phyloP scores from a whole-genome alignment of 83 land plant genomes.

The Larix sibirica region DNA sequence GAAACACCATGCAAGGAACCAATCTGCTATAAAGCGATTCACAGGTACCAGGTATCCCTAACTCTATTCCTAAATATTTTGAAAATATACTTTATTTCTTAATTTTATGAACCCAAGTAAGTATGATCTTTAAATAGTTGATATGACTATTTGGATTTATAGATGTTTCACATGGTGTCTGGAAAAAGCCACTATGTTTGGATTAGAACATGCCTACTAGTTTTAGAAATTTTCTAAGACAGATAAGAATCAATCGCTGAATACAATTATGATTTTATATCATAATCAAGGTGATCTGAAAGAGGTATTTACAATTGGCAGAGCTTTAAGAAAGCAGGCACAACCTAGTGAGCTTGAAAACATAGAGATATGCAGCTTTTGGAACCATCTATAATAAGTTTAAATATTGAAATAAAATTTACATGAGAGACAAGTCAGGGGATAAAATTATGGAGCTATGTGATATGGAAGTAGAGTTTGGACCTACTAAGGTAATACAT shows the following conservation, averaged over 20 bases:
- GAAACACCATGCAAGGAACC: slow-evolving; percentile 79
- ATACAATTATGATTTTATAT: neutral
- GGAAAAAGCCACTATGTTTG: no score
- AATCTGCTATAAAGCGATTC: slow-evolving; percentile 53
- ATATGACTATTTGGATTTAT: no score
- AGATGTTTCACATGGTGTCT: no score
- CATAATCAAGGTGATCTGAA: slow-evolving; percentile 68
- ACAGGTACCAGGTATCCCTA: slow-evolving; percentile 32
- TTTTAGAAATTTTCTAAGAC: no score
- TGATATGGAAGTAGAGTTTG: slow-evolving; percentile 60
- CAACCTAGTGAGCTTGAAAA: slow-evolving; percentile 60
- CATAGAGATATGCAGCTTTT: slow-evolving; percentile 55
- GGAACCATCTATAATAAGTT: slow-evolving; percentile 33
- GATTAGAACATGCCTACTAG: no score
- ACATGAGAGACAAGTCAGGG: slow-evolving; percentile 35
- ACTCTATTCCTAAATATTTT: no score
- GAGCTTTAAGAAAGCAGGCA: slow-evolving; percentile 70
- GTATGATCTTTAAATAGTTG: no score
- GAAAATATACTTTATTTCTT: no score
- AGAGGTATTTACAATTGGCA: slow-evolving; percentile 42
- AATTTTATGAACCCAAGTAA: no score
- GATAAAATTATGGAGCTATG: neutral
- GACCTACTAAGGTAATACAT: slow-evolving; percentile 58
- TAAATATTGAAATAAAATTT: slow-evolving; percentile 34
- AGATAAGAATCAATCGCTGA: no score